Base-by-base conservation (phyloP, 2,329 filamentous ascomycete genomes). In the Sodiomyces alkalinus region DNA sequence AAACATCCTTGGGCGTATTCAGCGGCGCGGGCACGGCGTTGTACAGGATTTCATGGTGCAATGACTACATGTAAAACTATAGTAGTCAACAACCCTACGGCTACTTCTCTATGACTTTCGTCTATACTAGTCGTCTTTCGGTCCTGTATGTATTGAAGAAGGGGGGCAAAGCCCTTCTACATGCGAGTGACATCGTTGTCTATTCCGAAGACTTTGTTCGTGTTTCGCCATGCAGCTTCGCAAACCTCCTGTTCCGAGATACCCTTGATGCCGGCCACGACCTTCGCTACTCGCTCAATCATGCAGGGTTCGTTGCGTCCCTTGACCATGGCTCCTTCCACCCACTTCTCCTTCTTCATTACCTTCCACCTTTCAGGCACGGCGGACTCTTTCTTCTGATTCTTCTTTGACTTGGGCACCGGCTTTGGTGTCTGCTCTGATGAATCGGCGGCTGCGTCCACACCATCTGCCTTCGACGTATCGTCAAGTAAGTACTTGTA, bases 331-430 rank as follows among this genome's bases (percentile, higher is more conserved):
- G 65, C 66, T 0, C 86, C 87, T 43, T 81, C 73, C 24, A 71
- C 68, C 78, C 85, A 98, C 51, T 81, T 92, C 57, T 98, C 90
- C 57, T 93, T 96, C 64, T 96, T 98, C 17, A 94, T 79, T 4
- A 75, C 64, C 53, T 80, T 92, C 41, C 77, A 90, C 19, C 82
- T 57, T 29, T 73, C 64, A 0, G 78, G 76, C 2, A 80, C 70
- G 28, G 76, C 75, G 5, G 72, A 61, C 38, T 80, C 62, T 39
- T 69, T 68, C 43, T 68, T 70, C 40, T 65, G 58, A 25, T 63
- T 56, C 45, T 66, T 64, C 41, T 61, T 64, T 22, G 48, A 47
- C 29, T 53, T 47, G 15, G 40, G 42, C 35, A 51, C 51, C 21
- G 41, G 40, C 34, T 48, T 47, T 15, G 17, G 38, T 31, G 22